Conservation (phyloP, 192 early-diverging fungal species). For the Linnemannia schmuckeri region DNA sequence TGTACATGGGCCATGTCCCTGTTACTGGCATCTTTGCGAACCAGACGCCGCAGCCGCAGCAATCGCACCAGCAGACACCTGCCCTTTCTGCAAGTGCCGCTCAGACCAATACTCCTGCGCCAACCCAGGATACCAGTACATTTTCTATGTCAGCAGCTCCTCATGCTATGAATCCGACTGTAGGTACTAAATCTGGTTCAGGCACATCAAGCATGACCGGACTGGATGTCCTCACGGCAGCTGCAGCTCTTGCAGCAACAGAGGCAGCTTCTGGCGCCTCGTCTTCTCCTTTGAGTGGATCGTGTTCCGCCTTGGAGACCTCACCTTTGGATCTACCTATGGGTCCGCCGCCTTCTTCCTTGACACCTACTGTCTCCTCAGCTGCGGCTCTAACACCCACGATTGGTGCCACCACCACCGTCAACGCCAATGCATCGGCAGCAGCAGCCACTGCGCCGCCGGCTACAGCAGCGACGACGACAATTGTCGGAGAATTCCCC, state of each 20-base stretch:
- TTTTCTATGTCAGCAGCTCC: background rate
- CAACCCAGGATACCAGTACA: background rate
- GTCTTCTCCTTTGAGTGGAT: background rate
- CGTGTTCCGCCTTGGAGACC: background rate
- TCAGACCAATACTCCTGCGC: background rate
- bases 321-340: too few species aligned
- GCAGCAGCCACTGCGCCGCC: background rate
- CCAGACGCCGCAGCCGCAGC: background rate
- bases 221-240: background rate
- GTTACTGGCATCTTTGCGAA: background rate
- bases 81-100: background rate
- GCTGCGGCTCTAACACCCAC: background rate
- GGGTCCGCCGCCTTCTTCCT: background rate
- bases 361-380: background rate
- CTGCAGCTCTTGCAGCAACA: background rate
- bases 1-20: constrained; percentile 52
- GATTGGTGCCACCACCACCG: background rate
- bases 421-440: background rate
- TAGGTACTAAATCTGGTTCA: background rate
- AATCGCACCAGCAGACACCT: background rate
- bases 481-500: constrained; percentile 7
- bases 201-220: background rate
- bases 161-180: background rate
- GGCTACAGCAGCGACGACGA: background rate
- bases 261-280: background rate